Base-by-base conservation (phyloP, 1,284 basidiomycete genomes). In the Cryptococcus hybrid region DNA sequence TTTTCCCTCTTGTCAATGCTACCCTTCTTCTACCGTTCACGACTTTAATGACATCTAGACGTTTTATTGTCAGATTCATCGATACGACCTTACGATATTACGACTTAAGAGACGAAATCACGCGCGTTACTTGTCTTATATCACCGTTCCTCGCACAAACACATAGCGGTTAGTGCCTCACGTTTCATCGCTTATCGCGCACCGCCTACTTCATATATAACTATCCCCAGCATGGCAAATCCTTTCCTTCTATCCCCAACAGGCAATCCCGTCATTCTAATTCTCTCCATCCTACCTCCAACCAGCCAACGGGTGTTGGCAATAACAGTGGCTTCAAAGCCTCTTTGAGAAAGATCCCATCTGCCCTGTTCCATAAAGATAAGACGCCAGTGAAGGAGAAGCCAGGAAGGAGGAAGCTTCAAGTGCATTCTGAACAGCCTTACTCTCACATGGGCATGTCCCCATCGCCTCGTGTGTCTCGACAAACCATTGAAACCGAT, bases 301-400 rank as follows among this genome's bases (percentile, higher is more conserved):
- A 56, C 45, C 18, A 38, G 6, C 49, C 49, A 18, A 18, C 49
- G 6, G 48, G 13, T n/a, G 37, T 18, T 46, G 38, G 49, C 8
- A 44, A 30, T 35, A 51, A 43, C 45, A 35, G 48, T n/a, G 52
- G 56, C 7, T 53, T 69, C 58, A 59, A 59, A 30, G 42, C 47
- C 7, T 68, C 70, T 3, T 51, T 73, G 15, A 61, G 63, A 35
- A 69, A 65, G 54, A 70, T 73, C 38, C 73, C 73, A 3, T 73
- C 73, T 3, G 56, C 65, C 2, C 43, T 75, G 38, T 75, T 75
- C 61, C 57, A 56, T 47, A 63, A 61, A 44, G 56, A 60, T 37
- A 61, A 62, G 40, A 60, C 58, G 12, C 52, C 46, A 6, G 44
- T 55, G 45, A 64, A 63, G 56, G 35, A 54, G 15, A 61, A 58